phyloP scores from a whole-genome alignment of 2,329 filamentous ascomycete species.

The Colletotrichum sidae region DNA sequence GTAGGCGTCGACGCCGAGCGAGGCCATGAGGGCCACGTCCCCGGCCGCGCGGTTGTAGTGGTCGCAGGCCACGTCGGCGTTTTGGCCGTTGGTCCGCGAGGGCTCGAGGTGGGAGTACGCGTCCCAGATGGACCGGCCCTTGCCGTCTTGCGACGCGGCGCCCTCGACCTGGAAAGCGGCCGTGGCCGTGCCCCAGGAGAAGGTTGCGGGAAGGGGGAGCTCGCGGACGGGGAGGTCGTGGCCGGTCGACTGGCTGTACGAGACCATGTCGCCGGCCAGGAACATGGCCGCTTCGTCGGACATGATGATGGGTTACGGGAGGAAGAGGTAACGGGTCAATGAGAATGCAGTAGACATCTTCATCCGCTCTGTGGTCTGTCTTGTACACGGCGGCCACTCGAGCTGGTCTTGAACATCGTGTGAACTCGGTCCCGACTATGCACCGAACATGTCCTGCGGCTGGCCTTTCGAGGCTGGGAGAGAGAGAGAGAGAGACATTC shows the following conservation, averaged over 20 bases:
- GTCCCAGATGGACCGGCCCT: conserved; percentile 58
- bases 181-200: conserved; percentile 55
- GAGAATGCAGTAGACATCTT: too few relatives aligned
- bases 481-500: too few relatives aligned
- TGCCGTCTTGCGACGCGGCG: conserved; percentile 52
- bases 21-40: conserved; percentile 70
- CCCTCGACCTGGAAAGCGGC: conserved; percentile 60
- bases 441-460: background rate
- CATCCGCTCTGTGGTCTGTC: too few relatives aligned
- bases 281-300: conserved; percentile 16
- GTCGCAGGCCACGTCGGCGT: conserved; percentile 60
- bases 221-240: conserved; percentile 12
- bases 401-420: background rate
- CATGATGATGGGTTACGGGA: background rate
- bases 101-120: conserved; percentile 54
- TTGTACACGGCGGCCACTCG: too few relatives aligned
- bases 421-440: conserved; percentile 8
- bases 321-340: too few relatives aligned
- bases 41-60: conserved; percentile 57
- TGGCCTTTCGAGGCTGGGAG: too few relatives aligned
- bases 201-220: conserved; percentile 47
- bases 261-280: conserved; percentile 14
- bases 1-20: conserved; percentile 69
- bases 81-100: conserved; percentile 52
- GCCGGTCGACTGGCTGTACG: conserved; percentile 1